Evolutionary conservation across 2,329 filamentous ascomycete species (phyloP).

Genomic region (Ceratocystis harringtonii): DNA sequence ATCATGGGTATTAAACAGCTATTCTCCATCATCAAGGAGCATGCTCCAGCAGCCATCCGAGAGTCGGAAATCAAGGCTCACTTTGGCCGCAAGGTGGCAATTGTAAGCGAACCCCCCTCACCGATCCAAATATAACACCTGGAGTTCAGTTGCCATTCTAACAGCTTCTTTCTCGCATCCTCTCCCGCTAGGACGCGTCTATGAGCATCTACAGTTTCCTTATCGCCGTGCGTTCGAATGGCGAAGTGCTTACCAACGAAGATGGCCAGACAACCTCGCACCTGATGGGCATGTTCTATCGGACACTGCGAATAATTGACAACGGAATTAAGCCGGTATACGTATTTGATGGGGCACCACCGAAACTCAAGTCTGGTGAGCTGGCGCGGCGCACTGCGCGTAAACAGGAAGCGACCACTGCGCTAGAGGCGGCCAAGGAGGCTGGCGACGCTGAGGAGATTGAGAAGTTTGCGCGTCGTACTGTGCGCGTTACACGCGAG

Average conservation of each 20-base stretch:
- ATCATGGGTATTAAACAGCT: conserved; percentile 57
- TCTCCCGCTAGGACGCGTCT: conserved; percentile 49
- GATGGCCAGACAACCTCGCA: conserved; percentile 94
- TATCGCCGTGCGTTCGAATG: conserved; percentile 90
- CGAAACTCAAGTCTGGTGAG: conserved; percentile 94
- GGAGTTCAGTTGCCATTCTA: background rate
- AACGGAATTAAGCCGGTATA: conserved; percentile 98
- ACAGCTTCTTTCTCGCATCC: background rate
- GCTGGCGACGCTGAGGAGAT: conserved; percentile 94
- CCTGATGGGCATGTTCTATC: conserved; percentile 99
- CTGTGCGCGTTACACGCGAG: conserved; percentile 86
- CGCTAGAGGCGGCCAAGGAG: conserved; percentile 89
- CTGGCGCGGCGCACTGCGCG: conserved; percentile 90
- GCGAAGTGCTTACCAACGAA: conserved; percentile 90
- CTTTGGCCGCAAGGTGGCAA: conserved; percentile 94
- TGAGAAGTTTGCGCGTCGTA: conserved; percentile 89
- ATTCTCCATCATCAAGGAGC: conserved; percentile 71
- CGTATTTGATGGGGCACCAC: conserved; percentile 92
- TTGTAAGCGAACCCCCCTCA: conserved; percentile 45
- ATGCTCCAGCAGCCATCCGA: conserved; percentile 91
- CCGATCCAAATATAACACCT: too few species aligned
- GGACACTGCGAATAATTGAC: conserved; percentile 92
- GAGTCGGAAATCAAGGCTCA: conserved; percentile 97
- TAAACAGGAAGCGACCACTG: conserved; percentile 81
- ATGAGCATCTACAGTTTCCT: conserved; percentile 99